A percentile compares a stretch with the other conserved stretches of the same genome.
phyloP scores from a whole-genome alignment of 805 yeast genomes.

The Sungouiella thailandica region DNA sequence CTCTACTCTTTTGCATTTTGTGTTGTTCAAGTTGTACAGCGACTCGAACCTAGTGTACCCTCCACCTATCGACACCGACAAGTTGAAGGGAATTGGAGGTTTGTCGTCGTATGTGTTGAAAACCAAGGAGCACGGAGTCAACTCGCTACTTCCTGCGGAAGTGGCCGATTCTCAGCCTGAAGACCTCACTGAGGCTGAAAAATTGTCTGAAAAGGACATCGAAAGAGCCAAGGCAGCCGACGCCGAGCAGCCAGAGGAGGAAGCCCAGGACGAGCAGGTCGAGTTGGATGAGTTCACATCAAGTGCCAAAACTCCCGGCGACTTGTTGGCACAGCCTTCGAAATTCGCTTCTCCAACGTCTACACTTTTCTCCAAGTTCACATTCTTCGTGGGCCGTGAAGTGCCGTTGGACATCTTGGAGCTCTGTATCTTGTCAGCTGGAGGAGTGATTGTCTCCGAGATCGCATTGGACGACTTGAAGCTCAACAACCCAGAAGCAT shows the following conservation, averaged over 20 bases:
- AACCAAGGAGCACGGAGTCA: slow-evolving; percentile 31
- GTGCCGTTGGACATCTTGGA: slow-evolving; percentile 90
- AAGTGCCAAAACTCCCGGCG: slow-evolving; percentile 62
- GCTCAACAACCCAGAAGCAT: slow-evolving; percentile 41
- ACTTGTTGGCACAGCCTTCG: slow-evolving; percentile 64
- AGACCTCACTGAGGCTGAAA: slow-evolving; percentile 20
- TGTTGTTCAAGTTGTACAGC: slow-evolving; percentile 75
- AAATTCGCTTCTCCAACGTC: slow-evolving; percentile 52
- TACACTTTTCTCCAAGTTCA: slow-evolving; percentile 64
- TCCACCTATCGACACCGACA: slow-evolving; percentile 70
- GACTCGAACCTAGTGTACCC: slow-evolving; percentile 88
- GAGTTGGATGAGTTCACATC: slow-evolving; percentile 67
- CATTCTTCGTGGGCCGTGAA: slow-evolving; percentile 90
- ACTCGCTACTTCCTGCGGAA: slow-evolving; percentile 33
- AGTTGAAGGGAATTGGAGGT: slow-evolving; percentile 86
- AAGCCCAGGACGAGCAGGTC: slow-evolving; percentile 19
- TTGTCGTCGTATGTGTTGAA: slow-evolving; percentile 78
- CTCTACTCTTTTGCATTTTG: slow-evolving; percentile 86
- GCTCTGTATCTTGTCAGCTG: slow-evolving; percentile 78
- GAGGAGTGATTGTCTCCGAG: slow-evolving; percentile 84
- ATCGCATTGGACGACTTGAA: slow-evolving; percentile 75
- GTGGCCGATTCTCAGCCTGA: slow-evolving; percentile 16
- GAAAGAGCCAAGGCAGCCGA: slow-evolving; percentile 52
- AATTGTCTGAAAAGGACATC: slow-evolving; percentile 38
- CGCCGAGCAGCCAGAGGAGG: slow-evolving; percentile 24